Percentiles rank a stretch among this genome's conserved stretches.
Evolutionary conservation across 306 rosid genomes (phyloP).

Genomic region (Begonia loranthoides): DNA sequence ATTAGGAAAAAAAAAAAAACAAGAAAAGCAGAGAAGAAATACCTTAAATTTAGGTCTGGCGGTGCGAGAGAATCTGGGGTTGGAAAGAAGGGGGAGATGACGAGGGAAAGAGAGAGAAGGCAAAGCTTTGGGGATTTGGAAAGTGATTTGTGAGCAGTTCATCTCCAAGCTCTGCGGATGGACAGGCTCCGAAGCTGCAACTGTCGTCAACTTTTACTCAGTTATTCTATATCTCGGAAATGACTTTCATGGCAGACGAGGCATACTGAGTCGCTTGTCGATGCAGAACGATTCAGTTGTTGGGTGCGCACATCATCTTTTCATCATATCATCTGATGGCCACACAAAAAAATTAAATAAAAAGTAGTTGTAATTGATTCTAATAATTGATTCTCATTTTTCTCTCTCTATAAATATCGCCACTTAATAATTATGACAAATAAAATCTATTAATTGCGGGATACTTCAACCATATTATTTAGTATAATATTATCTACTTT

Average conservation of each 20-base stretch:
- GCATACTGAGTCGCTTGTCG: not conserved
- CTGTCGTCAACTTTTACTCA: not conserved
- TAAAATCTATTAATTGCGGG: too few species aligned
- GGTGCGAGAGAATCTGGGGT: constrained; percentile 14
- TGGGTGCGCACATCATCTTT: too few species aligned
- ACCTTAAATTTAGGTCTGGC: constrained; percentile 17
- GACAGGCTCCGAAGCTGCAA: not conserved
- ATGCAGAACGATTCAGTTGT: too few species aligned
- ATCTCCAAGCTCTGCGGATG: constrained; percentile 27
- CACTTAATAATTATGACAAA: too few species aligned
- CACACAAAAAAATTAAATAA: too few species aligned
- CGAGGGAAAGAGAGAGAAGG: constrained; percentile 38
- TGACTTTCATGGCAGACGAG: not conserved
- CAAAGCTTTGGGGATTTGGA: constrained; percentile 63
- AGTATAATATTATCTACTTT: too few species aligned
- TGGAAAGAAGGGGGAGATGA: constrained; percentile 18
- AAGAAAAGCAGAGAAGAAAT: not conserved
- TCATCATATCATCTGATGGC: too few species aligned
- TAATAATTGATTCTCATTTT: too few species aligned
- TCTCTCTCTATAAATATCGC: too few species aligned
- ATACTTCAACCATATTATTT: too few species aligned
- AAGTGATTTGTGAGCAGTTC: constrained; percentile 39
- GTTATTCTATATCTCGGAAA: not conserved
- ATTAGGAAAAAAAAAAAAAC: not conserved
- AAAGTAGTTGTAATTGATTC: too few species aligned